Percentiles rank a stretch among this genome's conserved stretches.
phyloP scores from a whole-genome alignment of 2,329 filamentous ascomycete genomes.

The Aspergillus aculeatinus region DNA sequence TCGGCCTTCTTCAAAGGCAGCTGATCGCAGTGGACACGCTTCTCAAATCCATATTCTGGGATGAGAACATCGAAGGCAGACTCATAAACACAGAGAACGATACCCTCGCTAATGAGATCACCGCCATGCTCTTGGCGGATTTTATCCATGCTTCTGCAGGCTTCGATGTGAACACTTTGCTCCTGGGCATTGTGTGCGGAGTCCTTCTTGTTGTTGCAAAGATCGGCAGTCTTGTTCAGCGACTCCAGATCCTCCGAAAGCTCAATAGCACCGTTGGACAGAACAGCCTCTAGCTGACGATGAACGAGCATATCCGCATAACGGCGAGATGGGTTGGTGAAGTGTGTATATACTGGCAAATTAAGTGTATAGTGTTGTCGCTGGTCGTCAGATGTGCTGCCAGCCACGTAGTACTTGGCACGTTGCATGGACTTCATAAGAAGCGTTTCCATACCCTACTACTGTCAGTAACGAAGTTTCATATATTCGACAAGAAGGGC shows the following conservation, averaged over 20 bases:
- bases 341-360: constrained; percentile 91
- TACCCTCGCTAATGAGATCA: constrained; percentile 91
- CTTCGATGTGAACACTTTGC: constrained; percentile 97
- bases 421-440: constrained; percentile 93
- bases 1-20: constrained; percentile 98
- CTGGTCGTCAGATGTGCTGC: constrained; percentile 73
- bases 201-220: constrained; percentile 98
- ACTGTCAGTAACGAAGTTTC: background rate
- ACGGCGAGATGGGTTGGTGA: constrained; percentile 89
- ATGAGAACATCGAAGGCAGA: constrained; percentile 98
- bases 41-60: constrained; percentile 97
- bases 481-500: background rate
- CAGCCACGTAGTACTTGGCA: constrained; percentile 88
- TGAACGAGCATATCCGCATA: constrained; percentile 96
- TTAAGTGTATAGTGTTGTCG: constrained; percentile 91
- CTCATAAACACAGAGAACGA: constrained; percentile 96
- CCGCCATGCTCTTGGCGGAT: constrained; percentile 81
- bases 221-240: constrained; percentile 86
- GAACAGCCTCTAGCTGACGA: constrained; percentile 82
- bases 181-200: constrained; percentile 96
- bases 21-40: constrained; percentile 98
- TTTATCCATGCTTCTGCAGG: constrained; percentile 93
- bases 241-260: constrained; percentile 87
- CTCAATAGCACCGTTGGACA: constrained; percentile 78
- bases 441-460: constrained; percentile 85